Evolutionary conservation across 345 rosid species (phyloP), one percentile per base, ranked within the genome.

Genomic region (Populus ilicifolia): DNA sequence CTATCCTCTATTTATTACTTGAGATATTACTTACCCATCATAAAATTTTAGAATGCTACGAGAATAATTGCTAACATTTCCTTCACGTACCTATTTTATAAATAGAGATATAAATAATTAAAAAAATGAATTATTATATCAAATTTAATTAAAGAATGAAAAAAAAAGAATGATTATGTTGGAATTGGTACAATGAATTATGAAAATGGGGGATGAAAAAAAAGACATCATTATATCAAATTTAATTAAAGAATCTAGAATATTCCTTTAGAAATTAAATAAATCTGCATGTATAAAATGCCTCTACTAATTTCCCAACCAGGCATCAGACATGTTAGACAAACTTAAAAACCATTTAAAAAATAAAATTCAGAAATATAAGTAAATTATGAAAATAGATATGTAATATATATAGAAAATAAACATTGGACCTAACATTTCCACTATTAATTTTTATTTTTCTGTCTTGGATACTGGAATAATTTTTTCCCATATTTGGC

Each of bases 401-500:
- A 69, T 10, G 30, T 12, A 4, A 69, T 21, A 69, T 23, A 38
- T 23, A 20, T 35, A 67, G 14, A 7, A 23, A 16, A 8, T 21
- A 66, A 0, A 69, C 2, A 16, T 41, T 39, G 20, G 30, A n/a
- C 71, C 14, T n/a, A 6, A n/a, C 39, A 39, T 10, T 39, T 21
- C 8, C 17, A 23, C 27, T 11, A 59, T 6, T 68, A 5, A 21
- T n/a, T 68, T 69, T 69, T n/a, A 3, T 17, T 13, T 69, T 12
- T 27, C 56, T 35, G 30, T 4, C 54, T 9, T 73, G 20, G 52
- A 43, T 25, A 13, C 8, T 73, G 3, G 16, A 70, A 27, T 29
- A 27, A 9, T 9, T 30, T 13, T 74, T 65, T 65, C 46, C 38
- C 78, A 76, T 76, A 25, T 29, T 77, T 83, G 21, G 71, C 68